Evolutionary conservation across 805 yeast genomes (phyloP).

Genomic region (Suhomyces vadensis): DNA sequence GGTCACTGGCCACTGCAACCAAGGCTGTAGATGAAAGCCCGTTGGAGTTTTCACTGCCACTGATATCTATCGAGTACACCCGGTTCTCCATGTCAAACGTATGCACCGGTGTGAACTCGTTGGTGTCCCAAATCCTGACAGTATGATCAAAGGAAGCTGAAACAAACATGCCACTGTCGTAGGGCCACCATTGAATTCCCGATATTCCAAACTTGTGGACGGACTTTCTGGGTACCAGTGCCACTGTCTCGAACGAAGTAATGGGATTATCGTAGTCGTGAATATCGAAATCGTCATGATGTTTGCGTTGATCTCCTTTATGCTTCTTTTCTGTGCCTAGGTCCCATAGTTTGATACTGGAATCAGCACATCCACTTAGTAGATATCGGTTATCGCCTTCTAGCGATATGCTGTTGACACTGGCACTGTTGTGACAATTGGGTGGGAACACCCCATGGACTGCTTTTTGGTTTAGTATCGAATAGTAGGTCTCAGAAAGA

Average conservation of each 20-base stretch:
- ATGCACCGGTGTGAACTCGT: constrained; percentile 63
- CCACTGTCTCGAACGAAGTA: constrained; percentile 26
- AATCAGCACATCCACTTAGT: constrained; percentile 74
- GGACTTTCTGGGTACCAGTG: constrained; percentile 38
- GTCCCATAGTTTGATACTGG: constrained; percentile 69
- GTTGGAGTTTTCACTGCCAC: constrained; percentile 21
- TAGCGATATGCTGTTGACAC: constrained; percentile 58
- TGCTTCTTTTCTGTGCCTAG: constrained; percentile 17
- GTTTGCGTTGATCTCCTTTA: constrained; percentile 4
- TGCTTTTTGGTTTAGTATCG: constrained; percentile 26
- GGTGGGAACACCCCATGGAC: constrained; percentile 35
- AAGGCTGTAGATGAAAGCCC: constrained; percentile 40
- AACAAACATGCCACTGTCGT: constrained; percentile 82
- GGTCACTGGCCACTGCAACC: constrained; percentile 72
- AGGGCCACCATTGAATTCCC: constrained; percentile 82
- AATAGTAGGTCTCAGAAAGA: constrained; percentile 38
- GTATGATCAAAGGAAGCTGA: constrained; percentile 78
- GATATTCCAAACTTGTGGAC: constrained; percentile 75
- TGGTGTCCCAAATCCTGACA: constrained; percentile 81
- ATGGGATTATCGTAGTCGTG: constrained; percentile 36
- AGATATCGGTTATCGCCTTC: constrained; percentile 52
- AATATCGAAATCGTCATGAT: constrained; percentile 19
- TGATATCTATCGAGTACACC: constrained; percentile 66
- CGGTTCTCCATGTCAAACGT: constrained; percentile 60
- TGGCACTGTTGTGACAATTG: constrained; percentile 50